A percentile compares a stretch with the other conserved stretches of the same genome.
phyloP scores from a whole-genome alignment of 495 filamentous ascomycete species.

The Aspergillus haitiensis region DNA sequence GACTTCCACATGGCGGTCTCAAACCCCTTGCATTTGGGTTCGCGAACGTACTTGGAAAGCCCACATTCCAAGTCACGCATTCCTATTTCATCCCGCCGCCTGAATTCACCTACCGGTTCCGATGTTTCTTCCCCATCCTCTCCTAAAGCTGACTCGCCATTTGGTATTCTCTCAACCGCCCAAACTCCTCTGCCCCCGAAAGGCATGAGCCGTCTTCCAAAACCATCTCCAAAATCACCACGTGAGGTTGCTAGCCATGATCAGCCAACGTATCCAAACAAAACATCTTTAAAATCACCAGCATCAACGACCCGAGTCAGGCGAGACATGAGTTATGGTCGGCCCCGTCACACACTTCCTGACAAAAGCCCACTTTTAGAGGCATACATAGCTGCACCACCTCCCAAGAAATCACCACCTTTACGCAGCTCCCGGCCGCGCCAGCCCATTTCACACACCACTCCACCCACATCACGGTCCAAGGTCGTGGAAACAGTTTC shows the following conservation, averaged over 20 bases:
- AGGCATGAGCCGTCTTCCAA: constrained; percentile 45
- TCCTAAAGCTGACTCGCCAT: constrained; percentile 45
- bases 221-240: constrained; percentile 41
- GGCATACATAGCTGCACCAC: constrained; percentile 66
- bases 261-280: constrained; percentile 31
- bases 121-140: constrained; percentile 46
- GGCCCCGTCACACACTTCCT: constrained; percentile 37
- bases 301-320: constrained; percentile 33
- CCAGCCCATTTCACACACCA: constrained; percentile 74
- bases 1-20: constrained; percentile 42
- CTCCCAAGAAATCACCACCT: constrained; percentile 66
- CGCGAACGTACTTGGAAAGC: constrained; percentile 35
- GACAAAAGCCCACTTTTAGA: constrained; percentile 54
- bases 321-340: constrained; percentile 34
- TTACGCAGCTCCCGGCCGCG: constrained; percentile 80
- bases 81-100: constrained; percentile 53
- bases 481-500: constrained; percentile 53
- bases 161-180: constrained; percentile 35
- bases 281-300: constrained; percentile 1
- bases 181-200: constrained; percentile 44
- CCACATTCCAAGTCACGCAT: constrained; percentile 58
- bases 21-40: constrained; percentile 35
- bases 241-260: constrained; percentile 35
- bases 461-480: constrained; percentile 61
- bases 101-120: constrained; percentile 48